phyloP scores from a whole-genome alignment of 352 stramenopile genomes.

The Blastocystis sp. region DNA sequence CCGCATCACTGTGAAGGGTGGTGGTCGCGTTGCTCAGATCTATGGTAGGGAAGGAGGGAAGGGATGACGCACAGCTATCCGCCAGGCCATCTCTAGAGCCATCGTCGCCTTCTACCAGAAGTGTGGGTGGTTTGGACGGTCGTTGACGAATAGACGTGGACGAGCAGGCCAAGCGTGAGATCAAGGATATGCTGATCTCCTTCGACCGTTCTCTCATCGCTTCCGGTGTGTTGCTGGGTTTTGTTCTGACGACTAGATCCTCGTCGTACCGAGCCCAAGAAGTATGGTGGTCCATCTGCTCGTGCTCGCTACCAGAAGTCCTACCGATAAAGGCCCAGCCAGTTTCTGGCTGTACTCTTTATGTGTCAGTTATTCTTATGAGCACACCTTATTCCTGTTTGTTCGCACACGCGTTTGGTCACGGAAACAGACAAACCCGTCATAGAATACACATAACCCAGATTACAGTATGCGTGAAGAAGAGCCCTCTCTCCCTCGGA shows the following conservation, averaged over 20 bases:
- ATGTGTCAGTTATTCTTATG: slow-evolving; percentile 6
- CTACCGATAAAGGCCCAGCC: slow-evolving; percentile 86
- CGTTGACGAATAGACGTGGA: slow-evolving; percentile 74
- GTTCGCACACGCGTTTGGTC: not conserved
- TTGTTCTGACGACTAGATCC: too few species aligned
- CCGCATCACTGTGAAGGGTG: too few species aligned
- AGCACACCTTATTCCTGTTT: slow-evolving; percentile 48
- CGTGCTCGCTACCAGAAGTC: not conserved
- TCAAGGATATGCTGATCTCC: too few species aligned
- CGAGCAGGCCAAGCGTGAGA: too few species aligned
- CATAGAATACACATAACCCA: not conserved
- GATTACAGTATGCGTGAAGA: not conserved
- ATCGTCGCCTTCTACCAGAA: slow-evolving; percentile 99
- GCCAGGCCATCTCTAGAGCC: slow-evolving; percentile 96
- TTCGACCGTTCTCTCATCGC: slow-evolving; percentile 90
- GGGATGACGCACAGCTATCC: slow-evolving; percentile 79
- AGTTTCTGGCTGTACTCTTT: not conserved
- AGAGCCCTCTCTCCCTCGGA: too few species aligned
- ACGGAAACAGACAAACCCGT: not conserved
- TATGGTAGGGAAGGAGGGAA: slow-evolving; percentile 70
- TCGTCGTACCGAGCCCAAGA: too few species aligned
- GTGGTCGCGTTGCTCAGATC: too few species aligned
- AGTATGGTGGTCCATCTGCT: too few species aligned
- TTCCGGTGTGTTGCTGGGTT: not conserved
- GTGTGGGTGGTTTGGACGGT: slow-evolving; percentile 78